Evolutionary conservation across 805 yeast species (phyloP).

Genomic region (Candida hispaniensis): DNA sequence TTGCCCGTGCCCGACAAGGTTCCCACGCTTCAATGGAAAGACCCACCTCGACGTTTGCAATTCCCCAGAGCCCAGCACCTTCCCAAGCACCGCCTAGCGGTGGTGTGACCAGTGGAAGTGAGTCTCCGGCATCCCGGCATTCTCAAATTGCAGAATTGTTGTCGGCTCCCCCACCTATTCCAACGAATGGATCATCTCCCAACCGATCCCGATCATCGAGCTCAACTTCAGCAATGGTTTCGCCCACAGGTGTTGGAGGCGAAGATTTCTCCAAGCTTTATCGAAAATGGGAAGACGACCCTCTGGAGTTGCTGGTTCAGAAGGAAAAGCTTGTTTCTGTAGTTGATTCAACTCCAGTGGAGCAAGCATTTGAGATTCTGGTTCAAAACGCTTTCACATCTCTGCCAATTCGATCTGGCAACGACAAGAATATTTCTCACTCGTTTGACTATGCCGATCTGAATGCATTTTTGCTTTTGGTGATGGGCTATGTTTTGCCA

Average conservation of each 20-base stretch:
- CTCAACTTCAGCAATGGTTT: slow-evolving; percentile 14
- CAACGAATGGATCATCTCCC: too few relatives aligned
- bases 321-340: slow-evolving; percentile 64
- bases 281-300: slow-evolving; percentile 63
- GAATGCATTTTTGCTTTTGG: slow-evolving; percentile 73
- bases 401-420: slow-evolving; percentile 49
- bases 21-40: slow-evolving; percentile 14
- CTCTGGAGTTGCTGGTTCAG: slow-evolving; percentile 64
- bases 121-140: too few relatives aligned
- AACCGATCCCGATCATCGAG: slow-evolving; percentile 9
- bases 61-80: slow-evolving; percentile 10
- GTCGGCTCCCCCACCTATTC: slow-evolving; percentile 7
- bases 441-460: slow-evolving; percentile 75
- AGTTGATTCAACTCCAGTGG: slow-evolving; percentile 60
- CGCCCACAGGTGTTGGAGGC: slow-evolving; percentile 8
- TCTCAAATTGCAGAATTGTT: slow-evolving; percentile 13
- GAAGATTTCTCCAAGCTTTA: slow-evolving; percentile 7
- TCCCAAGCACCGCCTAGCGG: too few relatives aligned
- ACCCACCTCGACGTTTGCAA: slow-evolving; percentile 13
- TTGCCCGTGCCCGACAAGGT: slow-evolving; percentile 14
- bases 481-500: slow-evolving; percentile 52
- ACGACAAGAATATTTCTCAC: slow-evolving; percentile 47
- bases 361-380: slow-evolving; percentile 76
- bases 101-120: too few relatives aligned
- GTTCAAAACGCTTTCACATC: slow-evolving; percentile 67